Evolutionary conservation across 148 eudicot species (phyloP), one percentile per base, ranked within the genome.

Genomic region (Camellia sinensis): DNA sequence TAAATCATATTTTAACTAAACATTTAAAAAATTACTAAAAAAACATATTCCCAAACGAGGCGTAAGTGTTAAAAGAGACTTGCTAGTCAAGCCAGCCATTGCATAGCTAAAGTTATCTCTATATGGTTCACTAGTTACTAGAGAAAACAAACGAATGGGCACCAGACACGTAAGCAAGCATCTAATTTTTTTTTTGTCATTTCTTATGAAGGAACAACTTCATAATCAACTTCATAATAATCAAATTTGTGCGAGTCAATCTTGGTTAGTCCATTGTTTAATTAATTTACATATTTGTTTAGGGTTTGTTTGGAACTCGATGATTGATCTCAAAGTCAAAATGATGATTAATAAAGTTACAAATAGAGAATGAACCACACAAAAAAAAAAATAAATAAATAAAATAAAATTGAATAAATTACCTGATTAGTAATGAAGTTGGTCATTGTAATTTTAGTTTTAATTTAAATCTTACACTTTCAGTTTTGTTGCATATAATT

Each of bases 21-120:
- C n/a, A n/a, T n/a, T n/a, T n/a, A n/a, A n/a, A n/a, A n/a, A n/a
- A n/a, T n/a, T n/a, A n/a, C n/a, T n/a, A n/a, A n/a, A n/a, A n/a
- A n/a, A n/a, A n/a, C n/a, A n/a, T n/a, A n/a, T n/a, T n/a, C n/a
- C n/a, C n/a, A n/a, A n/a, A n/a, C n/a, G n/a, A n/a, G n/a, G n/a
- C n/a, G n/a, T n/a, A n/a, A 22, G n/a, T 54, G 13, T 19, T 22
- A 8, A 17, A 21, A 72, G 14, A n/a, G 17, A 75, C 44, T 43
- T 60, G 5, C 22, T 19, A 76, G 70, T 76, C 79, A 63, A 63
- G 60, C 79, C 79, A 60, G 70, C 79, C 71, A 29, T 29, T 29
- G 37, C 37, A 29, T 29, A 72, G 5, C 61, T 50, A 50, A 53
- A 22, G 17, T 11, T 72, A 9, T 43, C 14, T 72, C 46, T 72